A percentile compares a stretch with the other conserved stretches of the same genome.
Evolutionary conservation across 768 basidiomycete genomes (phyloP).

Genomic region (Pulveroboletus sp.): DNA sequence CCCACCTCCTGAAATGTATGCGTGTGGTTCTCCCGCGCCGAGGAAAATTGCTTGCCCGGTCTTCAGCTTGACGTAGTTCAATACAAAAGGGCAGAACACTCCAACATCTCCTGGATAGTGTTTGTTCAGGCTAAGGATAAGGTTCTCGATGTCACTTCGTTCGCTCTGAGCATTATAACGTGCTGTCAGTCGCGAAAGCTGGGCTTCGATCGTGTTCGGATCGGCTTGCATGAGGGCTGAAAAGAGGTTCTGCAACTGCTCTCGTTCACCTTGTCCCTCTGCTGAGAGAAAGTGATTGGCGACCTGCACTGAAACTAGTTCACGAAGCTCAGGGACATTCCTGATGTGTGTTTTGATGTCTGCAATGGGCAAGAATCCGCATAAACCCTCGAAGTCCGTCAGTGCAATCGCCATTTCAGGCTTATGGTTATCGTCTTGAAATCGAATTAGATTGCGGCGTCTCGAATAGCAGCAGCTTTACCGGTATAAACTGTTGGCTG

Average conservation of each 20-base stretch:
- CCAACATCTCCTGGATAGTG: slow-evolving; percentile 95
- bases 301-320: slow-evolving; percentile 61
- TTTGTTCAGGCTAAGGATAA: slow-evolving; percentile 58
- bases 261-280: slow-evolving; percentile 33
- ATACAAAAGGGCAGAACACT: slow-evolving; percentile 84
- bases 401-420: slow-evolving; percentile 99
- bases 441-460: slow-evolving; percentile 8
- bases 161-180: slow-evolving; percentile 55
- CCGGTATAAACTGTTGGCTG: slow-evolving; percentile 91
- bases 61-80: slow-evolving; percentile 80
- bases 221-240: slow-evolving; percentile 82
- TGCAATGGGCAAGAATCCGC: slow-evolving; percentile 85
- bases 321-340: slow-evolving; percentile 71
- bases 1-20: slow-evolving; percentile 90
- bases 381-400: slow-evolving; percentile 85
- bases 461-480: slow-evolving; percentile 28
- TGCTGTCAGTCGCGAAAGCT: slow-evolving; percentile 55
- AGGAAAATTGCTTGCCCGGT: slow-evolving; percentile 93
- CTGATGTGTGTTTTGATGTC: slow-evolving; percentile 67
- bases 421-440: slow-evolving; percentile 92
- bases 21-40: slow-evolving; percentile 95
- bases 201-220: slow-evolving; percentile 43
- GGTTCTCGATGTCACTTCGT: slow-evolving; percentile 50
- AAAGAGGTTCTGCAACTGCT: slow-evolving; percentile 73
- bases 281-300: slow-evolving; percentile 50